These are phyloP conservation scores for Dendrobium catenatum DNA, from an alignment of 106 monocot species.

Conservation along the genomic window DNA sequence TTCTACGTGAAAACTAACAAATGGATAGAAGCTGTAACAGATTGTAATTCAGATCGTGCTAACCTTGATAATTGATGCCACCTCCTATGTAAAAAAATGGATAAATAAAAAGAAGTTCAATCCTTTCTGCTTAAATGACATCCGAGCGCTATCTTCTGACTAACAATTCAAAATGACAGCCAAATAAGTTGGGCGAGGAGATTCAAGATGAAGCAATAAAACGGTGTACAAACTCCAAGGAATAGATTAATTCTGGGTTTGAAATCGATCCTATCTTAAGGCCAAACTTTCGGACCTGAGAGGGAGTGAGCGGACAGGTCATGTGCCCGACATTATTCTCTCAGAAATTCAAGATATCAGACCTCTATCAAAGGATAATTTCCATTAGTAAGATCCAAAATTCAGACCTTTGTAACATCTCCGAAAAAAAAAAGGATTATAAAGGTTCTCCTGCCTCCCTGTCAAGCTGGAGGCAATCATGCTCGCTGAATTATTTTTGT, in stretches of 20 bases:
- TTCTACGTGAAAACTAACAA: conserved; percentile 26
- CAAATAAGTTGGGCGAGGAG: background rate
- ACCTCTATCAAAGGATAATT: background rate
- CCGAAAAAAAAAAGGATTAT: background rate
- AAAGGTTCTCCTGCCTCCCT: background rate
- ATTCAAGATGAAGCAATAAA: background rate
- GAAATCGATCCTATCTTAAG: background rate
- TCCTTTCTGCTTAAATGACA: background rate
- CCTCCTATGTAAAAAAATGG: background rate
- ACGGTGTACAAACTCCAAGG: background rate
- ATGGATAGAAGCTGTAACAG: background rate
- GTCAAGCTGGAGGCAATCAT: background rate
- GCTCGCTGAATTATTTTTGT: background rate
- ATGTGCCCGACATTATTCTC: background rate
- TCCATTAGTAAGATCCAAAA: background rate
- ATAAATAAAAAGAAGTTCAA: background rate
- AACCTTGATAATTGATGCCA: background rate
- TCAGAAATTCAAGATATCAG: background rate
- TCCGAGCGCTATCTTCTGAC: background rate
- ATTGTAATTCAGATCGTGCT: background rate
- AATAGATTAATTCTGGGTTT: background rate
- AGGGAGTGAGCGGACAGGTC: background rate
- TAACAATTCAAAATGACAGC: background rate
- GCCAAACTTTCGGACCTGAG: too few species aligned
- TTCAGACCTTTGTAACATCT: background rate